These are phyloP conservation scores for Cercospora berteroae DNA, from an alignment of 2,329 filamentous ascomycete species.

Conservation along the genomic window DNA sequence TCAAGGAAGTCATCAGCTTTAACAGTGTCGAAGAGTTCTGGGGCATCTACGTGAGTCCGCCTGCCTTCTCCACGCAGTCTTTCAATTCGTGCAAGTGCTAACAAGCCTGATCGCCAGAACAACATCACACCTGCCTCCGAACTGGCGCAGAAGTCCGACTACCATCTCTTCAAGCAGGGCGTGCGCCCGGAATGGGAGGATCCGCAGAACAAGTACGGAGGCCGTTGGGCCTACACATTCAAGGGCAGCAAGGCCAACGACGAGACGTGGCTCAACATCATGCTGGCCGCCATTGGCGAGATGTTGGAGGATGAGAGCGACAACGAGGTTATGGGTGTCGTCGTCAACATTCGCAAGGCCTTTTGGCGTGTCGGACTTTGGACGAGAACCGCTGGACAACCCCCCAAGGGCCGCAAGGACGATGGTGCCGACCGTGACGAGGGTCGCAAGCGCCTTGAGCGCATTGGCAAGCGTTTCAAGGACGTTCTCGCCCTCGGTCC, in stretches of 20 bases:
- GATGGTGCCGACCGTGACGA: slow-evolving; percentile 57
- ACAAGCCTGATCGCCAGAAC: slow-evolving; percentile 61
- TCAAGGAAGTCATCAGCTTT: slow-evolving; percentile 98
- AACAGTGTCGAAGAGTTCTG: slow-evolving; percentile 99
- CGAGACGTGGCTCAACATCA: slow-evolving; percentile 97
- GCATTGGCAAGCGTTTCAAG: slow-evolving; percentile 90
- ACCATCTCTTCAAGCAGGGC: slow-evolving; percentile 97
- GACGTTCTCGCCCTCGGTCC: slow-evolving; percentile 77
- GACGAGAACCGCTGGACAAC: slow-evolving; percentile 85
- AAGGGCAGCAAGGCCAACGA: slow-evolving; percentile 94
- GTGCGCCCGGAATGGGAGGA: slow-evolving; percentile 99
- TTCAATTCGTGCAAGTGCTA: slow-evolving; percentile 15
- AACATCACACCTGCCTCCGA: slow-evolving; percentile 97
- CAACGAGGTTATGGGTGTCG: slow-evolving; percentile 97
- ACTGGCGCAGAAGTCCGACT: slow-evolving; percentile 95
- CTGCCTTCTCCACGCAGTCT: neutral
- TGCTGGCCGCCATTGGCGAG: slow-evolving; percentile 95
- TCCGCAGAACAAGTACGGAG: slow-evolving; percentile 96
- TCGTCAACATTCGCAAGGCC: slow-evolving; percentile 96
- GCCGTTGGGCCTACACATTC: slow-evolving; percentile 98
- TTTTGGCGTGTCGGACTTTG: slow-evolving; percentile 98
- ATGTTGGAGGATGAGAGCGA: slow-evolving; percentile 93
- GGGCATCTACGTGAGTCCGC: slow-evolving; percentile 86
- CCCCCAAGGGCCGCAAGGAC: slow-evolving; percentile 68
- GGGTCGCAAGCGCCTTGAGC: slow-evolving; percentile 77